Evolutionary conservation across 2,329 filamentous ascomycete species (phyloP).

Genomic region (Talaromyces sp.): DNA sequence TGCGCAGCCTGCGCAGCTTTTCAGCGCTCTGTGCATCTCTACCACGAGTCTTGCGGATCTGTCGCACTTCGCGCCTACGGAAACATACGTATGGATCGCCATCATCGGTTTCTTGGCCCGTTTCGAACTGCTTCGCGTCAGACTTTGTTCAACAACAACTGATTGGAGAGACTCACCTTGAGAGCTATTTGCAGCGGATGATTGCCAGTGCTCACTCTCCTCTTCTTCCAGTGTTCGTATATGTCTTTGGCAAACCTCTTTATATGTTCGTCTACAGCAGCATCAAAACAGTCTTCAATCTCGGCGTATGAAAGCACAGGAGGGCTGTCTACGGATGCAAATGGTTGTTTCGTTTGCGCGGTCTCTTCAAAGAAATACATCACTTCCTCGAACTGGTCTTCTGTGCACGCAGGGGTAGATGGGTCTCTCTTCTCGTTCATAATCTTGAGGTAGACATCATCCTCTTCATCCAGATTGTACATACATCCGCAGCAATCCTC

Average conservation of each 20-base stretch:
- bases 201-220: constrained; percentile 65
- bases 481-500: constrained; percentile 87
- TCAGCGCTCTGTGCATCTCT: constrained; percentile 92
- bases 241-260: constrained; percentile 68
- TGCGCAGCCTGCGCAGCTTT: constrained; percentile 85
- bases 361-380: constrained; percentile 95
- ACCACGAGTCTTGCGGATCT: constrained; percentile 90
- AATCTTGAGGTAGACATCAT: constrained; percentile 76
- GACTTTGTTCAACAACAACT: background rate
- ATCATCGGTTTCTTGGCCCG: constrained; percentile 89
- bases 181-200: constrained; percentile 71
- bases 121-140: constrained; percentile 63
- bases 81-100: constrained; percentile 98
- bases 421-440: constrained; percentile 74
- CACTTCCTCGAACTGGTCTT: constrained; percentile 88
- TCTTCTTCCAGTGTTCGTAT: constrained; percentile 84
- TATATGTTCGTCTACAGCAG: constrained; percentile 53
- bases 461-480: constrained; percentile 93
- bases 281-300: constrained; percentile 67
- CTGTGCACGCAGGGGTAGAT: constrained; percentile 63
- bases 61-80: constrained; percentile 86
- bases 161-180: constrained; percentile 52
- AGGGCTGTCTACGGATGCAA: constrained; percentile 83
- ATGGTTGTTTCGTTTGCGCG: constrained; percentile 78
- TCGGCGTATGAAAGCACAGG: constrained; percentile 70